Evolutionary conservation across 495 filamentous ascomycete genomes (phyloP), one percentile per base, ranked within the genome.

Genomic region (Monascus purpureus): DNA sequence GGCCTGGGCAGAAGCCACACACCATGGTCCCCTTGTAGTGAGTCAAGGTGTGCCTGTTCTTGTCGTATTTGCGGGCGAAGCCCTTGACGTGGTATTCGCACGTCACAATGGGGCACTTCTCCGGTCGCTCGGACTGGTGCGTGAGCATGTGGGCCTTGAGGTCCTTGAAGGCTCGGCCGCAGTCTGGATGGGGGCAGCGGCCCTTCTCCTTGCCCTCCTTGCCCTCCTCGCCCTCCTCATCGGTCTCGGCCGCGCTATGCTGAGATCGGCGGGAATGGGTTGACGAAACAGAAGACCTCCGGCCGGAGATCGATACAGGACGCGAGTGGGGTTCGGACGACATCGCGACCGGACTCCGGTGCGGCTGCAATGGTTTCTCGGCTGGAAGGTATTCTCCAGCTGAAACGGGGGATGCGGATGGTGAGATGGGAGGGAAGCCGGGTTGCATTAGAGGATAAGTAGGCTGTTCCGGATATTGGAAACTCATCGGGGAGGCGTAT

Each of bases 1-100:
- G 80, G 2, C 87, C 85, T 2, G 90, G 84, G 40, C 90, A 99
- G 56, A 99, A 96, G 8, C 88, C 87, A 52, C 90, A 99, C 9
- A 96, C 84, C 92, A 99, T 96, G 4, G 86, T 96, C 4, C 92
- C 92, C 55, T 96, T 96, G 67, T 99, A 99, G 43, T 99, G 90
- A 15, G 92, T 99, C 41, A 99, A 52, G 0, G 88, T 94, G 49
- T 99, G 90, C n/a, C 90, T 65, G 52, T 96, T 96, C 61, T 95
- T 96, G 56, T 99, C 90, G 47, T 99, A 99, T 47, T 96, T 99
- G 25, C 90, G 67, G 3, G 90, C 88, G 46, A 99, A 99, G 1
- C 90, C 90, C 55, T 95, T 96, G 37, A 70, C 68, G 56, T 93
- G 85, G 50, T 94, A 99, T 45, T 93, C 85, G 65, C 90, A 99